A percentile compares a stretch with the other conserved stretches of the same genome.
These are phyloP conservation scores for Phytophthora nicotianae DNA, from an alignment of 352 stramenopile genomes.

Conservation along the genomic window DNA sequence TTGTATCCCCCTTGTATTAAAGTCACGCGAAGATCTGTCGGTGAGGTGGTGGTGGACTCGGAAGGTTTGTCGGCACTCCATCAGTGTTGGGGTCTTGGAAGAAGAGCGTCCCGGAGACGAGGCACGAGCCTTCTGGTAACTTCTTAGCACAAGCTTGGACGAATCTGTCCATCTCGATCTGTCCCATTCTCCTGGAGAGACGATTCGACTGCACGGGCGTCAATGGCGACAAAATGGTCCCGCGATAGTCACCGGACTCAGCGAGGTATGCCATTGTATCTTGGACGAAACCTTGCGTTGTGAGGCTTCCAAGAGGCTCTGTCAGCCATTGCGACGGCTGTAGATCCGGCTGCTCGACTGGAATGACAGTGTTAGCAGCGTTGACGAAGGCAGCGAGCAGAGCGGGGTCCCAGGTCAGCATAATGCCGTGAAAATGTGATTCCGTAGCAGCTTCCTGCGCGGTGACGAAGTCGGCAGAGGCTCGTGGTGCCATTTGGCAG, in stretches of 20 bases:
- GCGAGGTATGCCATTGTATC: slow-evolving; percentile 38
- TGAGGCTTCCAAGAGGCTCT: slow-evolving; percentile 37
- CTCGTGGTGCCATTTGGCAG: slow-evolving; percentile 21
- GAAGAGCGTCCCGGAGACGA: slow-evolving; percentile 33
- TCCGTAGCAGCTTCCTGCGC: slow-evolving; percentile 8
- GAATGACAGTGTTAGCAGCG: slow-evolving; percentile 32
- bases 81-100: slow-evolving; percentile 31
- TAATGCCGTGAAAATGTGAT: slow-evolving; percentile 16
- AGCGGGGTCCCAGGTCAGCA: slow-evolving; percentile 24
- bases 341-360: slow-evolving; percentile 26
- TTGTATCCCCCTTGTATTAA: neutral
- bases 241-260: slow-evolving; percentile 22
- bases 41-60: slow-evolving; percentile 28
- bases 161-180: slow-evolving; percentile 51
- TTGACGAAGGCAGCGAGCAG: slow-evolving; percentile 27
- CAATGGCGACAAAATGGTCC: slow-evolving; percentile 29
- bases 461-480: slow-evolving; percentile 17
- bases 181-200: slow-evolving; percentile 36
- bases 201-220: slow-evolving; percentile 35
- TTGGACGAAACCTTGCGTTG: slow-evolving; percentile 25
- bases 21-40: slow-evolving; percentile 33
- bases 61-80: slow-evolving; percentile 25
- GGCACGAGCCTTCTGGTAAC: slow-evolving; percentile 18
- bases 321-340: slow-evolving; percentile 33
- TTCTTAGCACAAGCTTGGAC: slow-evolving; percentile 43